Conservation (phyloP, 2,329 filamentous ascomycete species). For the Penicillium sp. region DNA sequence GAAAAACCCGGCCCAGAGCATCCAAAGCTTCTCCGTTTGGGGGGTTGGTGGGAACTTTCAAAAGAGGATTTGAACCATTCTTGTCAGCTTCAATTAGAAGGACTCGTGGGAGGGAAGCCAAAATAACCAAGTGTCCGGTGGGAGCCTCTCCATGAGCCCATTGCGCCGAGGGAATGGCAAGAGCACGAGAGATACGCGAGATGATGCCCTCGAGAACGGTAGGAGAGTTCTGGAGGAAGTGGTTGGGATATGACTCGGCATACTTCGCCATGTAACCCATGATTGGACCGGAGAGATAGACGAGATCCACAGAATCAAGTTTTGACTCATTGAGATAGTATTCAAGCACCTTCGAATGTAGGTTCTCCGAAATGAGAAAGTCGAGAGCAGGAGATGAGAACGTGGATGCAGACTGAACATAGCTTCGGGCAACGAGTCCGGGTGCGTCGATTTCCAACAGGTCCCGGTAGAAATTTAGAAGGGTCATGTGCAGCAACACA, state of each 20-base stretch:
- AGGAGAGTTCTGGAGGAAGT: constrained; percentile 48
- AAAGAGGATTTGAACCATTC: constrained; percentile 44
- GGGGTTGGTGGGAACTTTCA: constrained; percentile 51
- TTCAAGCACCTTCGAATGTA: constrained; percentile 52
- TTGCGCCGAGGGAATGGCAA: constrained; percentile 45
- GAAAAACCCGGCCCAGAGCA: constrained; percentile 56
- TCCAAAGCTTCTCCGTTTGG: constrained; percentile 56
- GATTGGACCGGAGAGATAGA: constrained; percentile 55
- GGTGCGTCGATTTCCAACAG: constrained; percentile 48
- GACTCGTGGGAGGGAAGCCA: constrained; percentile 57
- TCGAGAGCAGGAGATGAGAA: constrained; percentile 48
- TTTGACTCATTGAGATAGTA: constrained; percentile 53
- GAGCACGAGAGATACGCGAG: constrained; percentile 46
- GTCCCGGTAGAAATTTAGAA: constrained; percentile 58
- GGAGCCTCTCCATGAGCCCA: constrained; percentile 57
- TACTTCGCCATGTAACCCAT: constrained; percentile 60
- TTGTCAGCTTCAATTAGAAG: constrained; percentile 48
- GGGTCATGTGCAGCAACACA: constrained; percentile 59
- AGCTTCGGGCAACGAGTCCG: constrained; percentile 31
- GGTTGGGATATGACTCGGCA: constrained; percentile 54
- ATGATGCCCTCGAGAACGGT: constrained; percentile 47
- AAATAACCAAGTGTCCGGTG: constrained; percentile 55
- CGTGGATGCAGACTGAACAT: constrained; percentile 34
- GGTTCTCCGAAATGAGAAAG: constrained; percentile 51
- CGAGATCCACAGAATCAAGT: constrained; percentile 51